Conservation (phyloP, 176 grass and related monocot genomes). For the Eragrostis curvula region DNA sequence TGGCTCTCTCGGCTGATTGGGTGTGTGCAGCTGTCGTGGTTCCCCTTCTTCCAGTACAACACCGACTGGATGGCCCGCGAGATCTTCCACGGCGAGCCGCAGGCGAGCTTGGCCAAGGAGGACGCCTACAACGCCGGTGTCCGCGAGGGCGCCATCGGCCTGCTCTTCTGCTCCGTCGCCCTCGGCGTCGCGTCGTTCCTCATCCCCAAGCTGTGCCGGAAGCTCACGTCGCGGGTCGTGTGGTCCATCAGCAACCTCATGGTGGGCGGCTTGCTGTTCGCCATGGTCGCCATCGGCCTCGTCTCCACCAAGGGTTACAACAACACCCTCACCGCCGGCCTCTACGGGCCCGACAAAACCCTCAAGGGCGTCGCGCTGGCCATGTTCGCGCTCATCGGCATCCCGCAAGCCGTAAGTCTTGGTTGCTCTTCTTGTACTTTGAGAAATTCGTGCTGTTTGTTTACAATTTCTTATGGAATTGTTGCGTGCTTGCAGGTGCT, state of each 20-base stretch:
- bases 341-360: conserved; percentile 27
- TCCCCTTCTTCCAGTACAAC: conserved; percentile 76
- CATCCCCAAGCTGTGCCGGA: conserved; percentile 59
- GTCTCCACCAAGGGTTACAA: conserved; percentile 53
- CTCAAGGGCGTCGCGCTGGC: conserved; percentile 37
- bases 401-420: conserved; percentile 50
- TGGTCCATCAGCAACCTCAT: conserved; percentile 59
- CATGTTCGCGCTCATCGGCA: conserved; percentile 53
- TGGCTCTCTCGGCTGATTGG: neutral
- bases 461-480: neutral
- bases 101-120: conserved; percentile 5
- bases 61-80: conserved; percentile 84
- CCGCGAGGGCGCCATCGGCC: conserved; percentile 63
- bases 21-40: conserved; percentile 53
- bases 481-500: conserved; percentile 39
- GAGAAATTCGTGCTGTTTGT: neutral
- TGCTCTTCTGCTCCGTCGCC: conserved; percentile 66
- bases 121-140: conserved; percentile 42
- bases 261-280: conserved; percentile 35
- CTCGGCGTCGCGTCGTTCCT: conserved; percentile 54
- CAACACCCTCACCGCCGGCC: neutral
- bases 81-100: conserved; percentile 55
- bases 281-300: conserved; percentile 37
- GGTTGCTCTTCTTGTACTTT: neutral
- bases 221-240: conserved; percentile 54